Evolutionary conservation across 2,329 filamentous ascomycete species (phyloP), one percentile per base, ranked within the genome.

Genomic region (Trichoderma guizhouense): DNA sequence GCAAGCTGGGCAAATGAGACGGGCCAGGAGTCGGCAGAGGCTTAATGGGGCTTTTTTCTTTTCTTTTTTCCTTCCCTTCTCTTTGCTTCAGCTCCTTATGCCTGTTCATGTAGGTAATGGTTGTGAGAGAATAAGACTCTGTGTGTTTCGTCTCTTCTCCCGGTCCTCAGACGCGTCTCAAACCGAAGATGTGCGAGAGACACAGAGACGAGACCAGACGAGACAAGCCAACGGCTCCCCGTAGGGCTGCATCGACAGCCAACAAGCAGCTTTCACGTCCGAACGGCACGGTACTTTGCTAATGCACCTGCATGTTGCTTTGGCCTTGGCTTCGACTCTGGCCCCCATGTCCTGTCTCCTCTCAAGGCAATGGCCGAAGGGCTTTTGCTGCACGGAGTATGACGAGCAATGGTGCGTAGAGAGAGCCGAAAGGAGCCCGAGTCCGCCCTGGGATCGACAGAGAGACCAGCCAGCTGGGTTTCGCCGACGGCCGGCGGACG

Each of bases 11-110:
- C 21, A 69, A 61, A 61, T 69, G 66, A 69, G 28, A 39, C n/a
- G 66, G 32, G 47, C 66, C 26, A 61, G 66, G 66, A 69, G 55
- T 69, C 53, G 66, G 43, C 24, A 61, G 28, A 34, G 34, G n/a
- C 18, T n/a, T 26, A 21, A n/a, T 69, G 55, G 53, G 43, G 26
- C 66, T 28, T 55, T 55, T 55, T 34, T 55, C 12, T 14, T 34
- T 24, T 21, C 15, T 65, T 53, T 43, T 32, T 60, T 15, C 18
- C 5, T 60, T 39, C 39, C 9, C 9, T 18, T 66, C 15, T 18
- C 32, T 26, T 36, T 34, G 12, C 11, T 36, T 36, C 7, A 36
- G 36, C 24, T 61, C 7, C 12, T 9, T 18, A 1, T 12, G 55
- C 36, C 39, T 1, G 61, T 60, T 34, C 36, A 39, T 60, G 36